Conservation (phyloP, 148 eudicot genomes). For the Vaccinium darrowii region DNA sequence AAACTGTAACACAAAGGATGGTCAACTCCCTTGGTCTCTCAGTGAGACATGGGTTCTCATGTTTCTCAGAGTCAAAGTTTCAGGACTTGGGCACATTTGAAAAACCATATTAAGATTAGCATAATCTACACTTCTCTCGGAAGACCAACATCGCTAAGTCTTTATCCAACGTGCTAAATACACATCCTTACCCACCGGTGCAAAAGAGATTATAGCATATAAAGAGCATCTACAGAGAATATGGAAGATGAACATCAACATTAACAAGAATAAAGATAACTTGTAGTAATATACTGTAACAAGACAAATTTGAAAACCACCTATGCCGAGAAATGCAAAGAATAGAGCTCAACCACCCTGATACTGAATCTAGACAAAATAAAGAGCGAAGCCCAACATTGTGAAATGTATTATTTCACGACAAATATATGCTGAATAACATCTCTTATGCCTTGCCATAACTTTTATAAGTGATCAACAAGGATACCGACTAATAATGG, state of each 20-base stretch:
- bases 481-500: background rate
- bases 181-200: background rate
- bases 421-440: background rate
- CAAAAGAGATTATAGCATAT: background rate
- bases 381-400: background rate
- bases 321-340: too few relatives aligned
- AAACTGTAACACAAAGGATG: background rate
- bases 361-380: background rate
- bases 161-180: background rate
- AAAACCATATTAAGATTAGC: background rate
- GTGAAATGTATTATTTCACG: background rate
- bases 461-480: background rate
- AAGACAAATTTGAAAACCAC: background rate
- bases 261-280: background rate
- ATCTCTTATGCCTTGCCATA: background rate
- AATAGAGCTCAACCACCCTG: slow-evolving; percentile 1
- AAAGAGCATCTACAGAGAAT: background rate
- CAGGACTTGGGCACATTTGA: background rate
- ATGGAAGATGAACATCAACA: background rate
- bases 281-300: background rate
- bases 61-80: background rate
- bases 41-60: background rate
- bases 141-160: background rate
- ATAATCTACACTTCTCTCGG: background rate
- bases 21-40: background rate